phyloP scores from a whole-genome alignment of 179 eudicot species.

The Spinacia oleracea region DNA sequence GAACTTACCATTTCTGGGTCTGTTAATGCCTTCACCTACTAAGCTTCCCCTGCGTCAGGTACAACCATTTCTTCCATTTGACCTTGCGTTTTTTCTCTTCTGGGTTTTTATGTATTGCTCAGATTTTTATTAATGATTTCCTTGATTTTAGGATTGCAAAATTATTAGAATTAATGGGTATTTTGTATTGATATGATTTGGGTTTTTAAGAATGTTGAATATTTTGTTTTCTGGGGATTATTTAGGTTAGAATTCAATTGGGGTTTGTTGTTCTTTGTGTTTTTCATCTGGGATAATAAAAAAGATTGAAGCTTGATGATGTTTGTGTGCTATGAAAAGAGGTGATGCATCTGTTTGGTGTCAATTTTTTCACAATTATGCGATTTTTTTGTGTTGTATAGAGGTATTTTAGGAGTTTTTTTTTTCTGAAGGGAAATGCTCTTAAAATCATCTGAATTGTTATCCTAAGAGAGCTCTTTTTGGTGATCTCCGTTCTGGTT shows the following conservation, averaged over 20 bases:
- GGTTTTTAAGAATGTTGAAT: constrained; percentile 2
- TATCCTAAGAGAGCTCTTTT: too few species aligned
- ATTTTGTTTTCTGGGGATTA: constrained; percentile 9
- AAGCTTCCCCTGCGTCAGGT: constrained; percentile 32
- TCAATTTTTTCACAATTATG: background rate
- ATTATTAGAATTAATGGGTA: constrained; percentile 5
- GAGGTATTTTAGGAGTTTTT: constrained; percentile 3
- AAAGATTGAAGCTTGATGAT: constrained; percentile 20
- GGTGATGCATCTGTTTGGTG: background rate
- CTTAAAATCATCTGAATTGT: background rate
- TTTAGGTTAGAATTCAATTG: constrained; percentile 5
- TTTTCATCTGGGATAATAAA: background rate
- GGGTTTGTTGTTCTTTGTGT: constrained; percentile 9
- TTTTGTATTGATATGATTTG: constrained; percentile 15
- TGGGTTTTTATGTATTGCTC: background rate
- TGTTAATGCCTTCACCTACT: constrained; percentile 28
- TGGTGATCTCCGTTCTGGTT: too few species aligned
- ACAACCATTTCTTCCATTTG: background rate
- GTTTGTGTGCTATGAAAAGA: constrained; percentile 15
- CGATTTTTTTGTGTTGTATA: background rate
- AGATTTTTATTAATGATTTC: background rate
- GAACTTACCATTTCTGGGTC: constrained; percentile 3
- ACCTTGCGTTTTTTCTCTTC: background rate
- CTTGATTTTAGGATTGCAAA: background rate
- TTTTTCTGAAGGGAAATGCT: background rate